Evolutionary conservation across 1,139 yeast species (phyloP), one percentile per base, ranked within the genome.

Genomic region (Nadsonia starkeyi-henricii): DNA sequence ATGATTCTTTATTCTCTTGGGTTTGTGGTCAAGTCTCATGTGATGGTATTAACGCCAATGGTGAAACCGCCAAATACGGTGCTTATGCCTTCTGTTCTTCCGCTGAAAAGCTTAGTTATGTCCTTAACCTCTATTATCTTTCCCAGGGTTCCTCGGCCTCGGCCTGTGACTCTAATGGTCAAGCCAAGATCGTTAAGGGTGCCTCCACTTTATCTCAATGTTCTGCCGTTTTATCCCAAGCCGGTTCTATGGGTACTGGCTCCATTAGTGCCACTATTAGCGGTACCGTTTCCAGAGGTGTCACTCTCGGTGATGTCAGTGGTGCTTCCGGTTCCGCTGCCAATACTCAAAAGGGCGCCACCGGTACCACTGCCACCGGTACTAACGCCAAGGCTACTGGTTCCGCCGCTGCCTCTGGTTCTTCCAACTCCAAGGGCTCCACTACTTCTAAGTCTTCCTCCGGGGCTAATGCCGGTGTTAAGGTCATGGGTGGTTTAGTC

Each of bases 71-170:
- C 3, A 9, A 26, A 15, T 47, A 47, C 46, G 49, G 82, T 58
- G 74, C 79, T 42, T 75, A 67, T 63, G 76, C 81, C 4, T 74
- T 71, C 72, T 79, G 84, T 64, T 64, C 71, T 48, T 68, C 74
- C 55, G 71, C 75, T 68, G 81, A 77, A 57, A 73, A 77, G 70
- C 75, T 81, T 62, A 76, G 78, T 62, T 81, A 72, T 62, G 71
- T 78, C 50, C 66, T 81, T 61, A 76, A 79, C 71, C 62, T 69
- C 57, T 81, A 81, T 58, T 72, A 78, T 42, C 81, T 64, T 61
- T 70, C 47, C 19, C 67, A 71, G 53, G 70, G 73, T 66, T 79
- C 75, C 54, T 70, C 62, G 52, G 66, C 63, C 13, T 42, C 39
- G 43, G 81, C 80, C 48, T 79, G 85, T 69, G 72, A 72, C 64